Conservation (phyloP, 257 asterid genomes). For the Solanum corneliomulleri region DNA sequence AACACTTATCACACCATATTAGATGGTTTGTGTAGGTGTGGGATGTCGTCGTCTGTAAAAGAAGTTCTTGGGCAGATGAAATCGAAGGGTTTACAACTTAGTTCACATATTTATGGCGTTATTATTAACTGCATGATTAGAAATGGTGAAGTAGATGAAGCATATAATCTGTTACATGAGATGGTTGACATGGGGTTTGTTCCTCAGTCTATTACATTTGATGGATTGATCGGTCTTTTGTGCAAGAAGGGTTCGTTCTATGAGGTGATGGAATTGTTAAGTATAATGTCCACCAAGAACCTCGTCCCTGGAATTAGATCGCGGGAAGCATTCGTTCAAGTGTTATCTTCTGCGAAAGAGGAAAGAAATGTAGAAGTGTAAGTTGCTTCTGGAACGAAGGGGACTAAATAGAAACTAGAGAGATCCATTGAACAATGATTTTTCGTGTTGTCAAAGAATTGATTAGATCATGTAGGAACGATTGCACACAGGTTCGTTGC, state of each 20-base stretch:
- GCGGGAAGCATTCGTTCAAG: conserved; percentile 17
- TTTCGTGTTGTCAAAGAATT: not conserved
- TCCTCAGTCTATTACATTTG: conserved; percentile 11
- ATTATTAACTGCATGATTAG: conserved; percentile 14
- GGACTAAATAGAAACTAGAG: not conserved
- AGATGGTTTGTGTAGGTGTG: conserved; percentile 20
- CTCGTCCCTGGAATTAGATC: conserved; percentile 16
- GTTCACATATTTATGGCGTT: conserved; percentile 18
- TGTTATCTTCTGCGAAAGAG: not conserved
- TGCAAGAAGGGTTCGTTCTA: conserved; percentile 15
- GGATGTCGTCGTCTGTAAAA: conserved; percentile 21
- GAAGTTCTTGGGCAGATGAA: conserved; percentile 26
- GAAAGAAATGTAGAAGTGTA: not conserved
- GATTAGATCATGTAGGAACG: not conserved
- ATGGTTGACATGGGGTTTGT: conserved; percentile 16
- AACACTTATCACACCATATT: conserved; percentile 26
- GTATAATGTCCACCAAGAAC: conserved; percentile 5
- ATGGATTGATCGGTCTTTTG: conserved; percentile 17
- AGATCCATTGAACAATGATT: not conserved
- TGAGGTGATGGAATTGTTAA: conserved; percentile 22
- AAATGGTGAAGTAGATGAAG: conserved; percentile 22
- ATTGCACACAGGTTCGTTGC: not conserved
- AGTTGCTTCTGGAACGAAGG: not conserved
- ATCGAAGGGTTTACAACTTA: conserved; percentile 21
- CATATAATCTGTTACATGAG: conserved; percentile 19